Conservation (phyloP, 2,329 filamentous ascomycete genomes). For the Grosmannia penicillata region DNA sequence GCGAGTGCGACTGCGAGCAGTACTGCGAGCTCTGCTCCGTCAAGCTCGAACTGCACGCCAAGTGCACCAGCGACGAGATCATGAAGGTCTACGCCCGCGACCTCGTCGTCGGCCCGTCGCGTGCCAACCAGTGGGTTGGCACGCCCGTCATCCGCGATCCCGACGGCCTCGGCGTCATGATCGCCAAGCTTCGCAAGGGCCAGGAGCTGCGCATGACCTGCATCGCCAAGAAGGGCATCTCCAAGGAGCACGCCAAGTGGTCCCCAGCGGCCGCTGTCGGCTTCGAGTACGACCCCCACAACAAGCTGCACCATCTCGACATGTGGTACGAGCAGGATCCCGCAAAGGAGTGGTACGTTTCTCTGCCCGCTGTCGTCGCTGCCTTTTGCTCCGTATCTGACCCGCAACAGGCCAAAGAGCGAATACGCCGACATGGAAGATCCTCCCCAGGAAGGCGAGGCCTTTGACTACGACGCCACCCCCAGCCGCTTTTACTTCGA, state of each 20-base stretch:
- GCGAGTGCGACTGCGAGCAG: slow-evolving; percentile 93
- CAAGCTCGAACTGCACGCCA: slow-evolving; percentile 67
- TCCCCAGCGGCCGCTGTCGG: slow-evolving; percentile 81
- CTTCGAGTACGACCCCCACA: slow-evolving; percentile 97
- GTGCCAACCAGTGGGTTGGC: slow-evolving; percentile 62
- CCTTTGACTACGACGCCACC: slow-evolving; percentile 80
- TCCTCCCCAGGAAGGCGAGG: slow-evolving; percentile 63
- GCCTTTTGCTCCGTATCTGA: not conserved
- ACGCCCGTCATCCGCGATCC: slow-evolving; percentile 72
- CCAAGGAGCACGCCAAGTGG: slow-evolving; percentile 98
- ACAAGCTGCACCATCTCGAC: slow-evolving; percentile 83
- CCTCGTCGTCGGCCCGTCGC: slow-evolving; percentile 55
- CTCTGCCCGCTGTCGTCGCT: not conserved
- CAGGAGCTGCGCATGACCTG: slow-evolving; percentile 86
- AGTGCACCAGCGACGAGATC: slow-evolving; percentile 71
- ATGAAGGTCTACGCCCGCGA: slow-evolving; percentile 94
- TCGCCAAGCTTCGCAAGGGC: slow-evolving; percentile 77
- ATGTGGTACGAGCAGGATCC: slow-evolving; percentile 89
- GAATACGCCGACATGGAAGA: slow-evolving; percentile 71
- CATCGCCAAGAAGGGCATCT: slow-evolving; percentile 95
- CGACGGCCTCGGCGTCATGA: slow-evolving; percentile 66
- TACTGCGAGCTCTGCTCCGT: slow-evolving; percentile 89
- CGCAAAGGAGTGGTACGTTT: slow-evolving; percentile 65
- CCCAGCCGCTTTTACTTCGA: slow-evolving; percentile 85
- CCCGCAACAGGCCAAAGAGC: slow-evolving; percentile 56